Conservation (phyloP, 768 basidiomycete genomes). For the Sarcomyxa edulis region DNA sequence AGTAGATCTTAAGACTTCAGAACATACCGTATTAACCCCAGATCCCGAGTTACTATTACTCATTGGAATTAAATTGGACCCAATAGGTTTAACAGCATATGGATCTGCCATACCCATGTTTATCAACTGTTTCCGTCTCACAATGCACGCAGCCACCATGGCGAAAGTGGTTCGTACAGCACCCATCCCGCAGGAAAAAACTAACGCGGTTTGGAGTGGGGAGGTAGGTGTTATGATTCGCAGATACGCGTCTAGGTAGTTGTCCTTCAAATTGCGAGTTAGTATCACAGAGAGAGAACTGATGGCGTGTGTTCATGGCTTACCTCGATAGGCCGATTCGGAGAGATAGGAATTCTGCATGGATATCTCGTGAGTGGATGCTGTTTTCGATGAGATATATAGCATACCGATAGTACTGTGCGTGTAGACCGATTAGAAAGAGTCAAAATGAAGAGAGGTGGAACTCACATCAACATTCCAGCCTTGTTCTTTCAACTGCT, state of each 20-base stretch:
- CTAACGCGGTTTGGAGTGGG: constrained; percentile 74
- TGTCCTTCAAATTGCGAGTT: constrained; percentile 47
- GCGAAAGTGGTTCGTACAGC: constrained; percentile 95
- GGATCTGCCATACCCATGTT: constrained; percentile 70
- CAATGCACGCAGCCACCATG: constrained; percentile 89
- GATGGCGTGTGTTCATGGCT: constrained; percentile 8
- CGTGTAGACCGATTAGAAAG: no score
- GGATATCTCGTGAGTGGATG: constrained; percentile 6
- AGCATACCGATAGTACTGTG: constrained; percentile 70
- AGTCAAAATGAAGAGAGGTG: constrained; percentile 1
- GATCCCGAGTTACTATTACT: constrained; percentile 28
- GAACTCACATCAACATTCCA: constrained; percentile 85
- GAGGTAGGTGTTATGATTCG: constrained; percentile 75
- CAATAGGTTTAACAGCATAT: constrained; percentile 42
- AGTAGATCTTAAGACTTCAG: no score
- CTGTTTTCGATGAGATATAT: no score
- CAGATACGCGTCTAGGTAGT: constrained; percentile 93
- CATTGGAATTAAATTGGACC: no score
- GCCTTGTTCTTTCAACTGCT: constrained; percentile 68
- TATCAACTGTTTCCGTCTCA: constrained; percentile 74
- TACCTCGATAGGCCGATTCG: constrained; percentile 87
- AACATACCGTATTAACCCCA: constrained; percentile 43
- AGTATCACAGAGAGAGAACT: background rate
- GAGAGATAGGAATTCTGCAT: constrained; percentile 86
- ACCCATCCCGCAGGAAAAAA: constrained; percentile 97